Evolutionary conservation across 768 basidiomycete species (phyloP).

Genomic region (Mrakia frigida): DNA sequence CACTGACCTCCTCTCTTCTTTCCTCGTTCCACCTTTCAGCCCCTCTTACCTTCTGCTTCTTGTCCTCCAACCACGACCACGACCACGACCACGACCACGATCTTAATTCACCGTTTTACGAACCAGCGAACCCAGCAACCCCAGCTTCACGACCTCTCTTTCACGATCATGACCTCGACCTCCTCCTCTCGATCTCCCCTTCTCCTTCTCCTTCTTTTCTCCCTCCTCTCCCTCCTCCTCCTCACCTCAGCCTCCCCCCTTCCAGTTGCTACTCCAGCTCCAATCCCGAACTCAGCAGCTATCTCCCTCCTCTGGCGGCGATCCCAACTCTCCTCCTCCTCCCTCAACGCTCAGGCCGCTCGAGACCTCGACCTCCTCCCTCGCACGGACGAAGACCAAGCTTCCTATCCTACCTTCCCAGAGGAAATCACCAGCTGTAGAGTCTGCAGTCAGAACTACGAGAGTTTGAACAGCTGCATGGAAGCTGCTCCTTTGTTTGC

Average conservation of each 20-base stretch:
- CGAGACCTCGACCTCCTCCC: background rate
- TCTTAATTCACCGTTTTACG: background rate
- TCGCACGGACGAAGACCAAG: background rate
- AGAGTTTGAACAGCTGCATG: constrained; percentile 56
- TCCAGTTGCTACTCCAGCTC: background rate
- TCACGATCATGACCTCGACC: background rate
- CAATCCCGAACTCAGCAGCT: background rate
- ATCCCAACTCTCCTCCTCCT: background rate
- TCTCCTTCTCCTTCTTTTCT: background rate
- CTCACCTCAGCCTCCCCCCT: constrained; percentile 5
- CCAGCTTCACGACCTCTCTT: background rate
- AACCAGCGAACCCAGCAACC: background rate
- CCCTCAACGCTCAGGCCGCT: background rate
- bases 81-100: background rate
- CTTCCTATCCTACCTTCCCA: constrained; percentile 47
- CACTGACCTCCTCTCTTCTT: background rate
- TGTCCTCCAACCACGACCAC: background rate
- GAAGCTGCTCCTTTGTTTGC: constrained; percentile 56
- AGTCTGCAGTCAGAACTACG: constrained; percentile 54
- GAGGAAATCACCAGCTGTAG: constrained; percentile 56
- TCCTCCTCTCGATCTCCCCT: background rate
- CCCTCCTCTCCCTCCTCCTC: background rate
- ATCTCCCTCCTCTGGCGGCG: background rate
- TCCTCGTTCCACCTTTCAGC: background rate
- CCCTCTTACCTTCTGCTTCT: background rate